Base-by-base conservation (phyloP, 768 basidiomycete genomes). In the Paxillus ammoniavirescens region DNA sequence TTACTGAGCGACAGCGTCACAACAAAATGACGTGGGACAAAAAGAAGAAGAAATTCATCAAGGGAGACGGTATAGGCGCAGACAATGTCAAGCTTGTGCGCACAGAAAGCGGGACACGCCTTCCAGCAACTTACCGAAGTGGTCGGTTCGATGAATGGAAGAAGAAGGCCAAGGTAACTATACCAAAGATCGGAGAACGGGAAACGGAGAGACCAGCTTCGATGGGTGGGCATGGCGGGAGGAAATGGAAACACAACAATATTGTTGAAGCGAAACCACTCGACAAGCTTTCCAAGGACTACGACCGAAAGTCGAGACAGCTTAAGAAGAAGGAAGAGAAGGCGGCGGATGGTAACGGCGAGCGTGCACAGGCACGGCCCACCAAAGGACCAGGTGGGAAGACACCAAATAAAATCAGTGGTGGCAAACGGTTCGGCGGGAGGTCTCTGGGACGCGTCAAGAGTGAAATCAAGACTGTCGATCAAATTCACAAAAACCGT, bases 121-220 rank as follows among this genome's bases (percentile, higher is more conserved):
- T 99, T 17, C 96, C 97, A 4, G 93, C 93, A 3, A 87, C 87
- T 9, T 99, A 93, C 72, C 86, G 90, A 49, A 93, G 89, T 61
- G 97, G 97, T 10, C 84, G 92, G 14, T 99, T 92, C 69, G 91
- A 96, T 52, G 93, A 96, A 67, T 99, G 97, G 97, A 90, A 88
- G 69, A 77, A 81, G 55, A 91, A 90, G 71, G 84, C 78, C 47
- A 84, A 82, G 37, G 73, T 83, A n/a, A 78, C 73, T 55, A 68
- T 98, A 35, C 94, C 94, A 0, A 81, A 81, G 54, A 77, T 89
- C n/a, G 95, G 95, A 17, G 94, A 97, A 66, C 77, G 73, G 3
- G 94, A 96, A 69, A 74, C 77, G 44, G 77, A 77, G 30, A 58
- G 57, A 8, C 63, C 66, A 28, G 60, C 66, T 40, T 67, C 65